Evolutionary conservation across 2,329 filamentous ascomycete species (phyloP), one percentile per base, ranked within the genome.

Genomic region (Fusarium penzigii): DNA sequence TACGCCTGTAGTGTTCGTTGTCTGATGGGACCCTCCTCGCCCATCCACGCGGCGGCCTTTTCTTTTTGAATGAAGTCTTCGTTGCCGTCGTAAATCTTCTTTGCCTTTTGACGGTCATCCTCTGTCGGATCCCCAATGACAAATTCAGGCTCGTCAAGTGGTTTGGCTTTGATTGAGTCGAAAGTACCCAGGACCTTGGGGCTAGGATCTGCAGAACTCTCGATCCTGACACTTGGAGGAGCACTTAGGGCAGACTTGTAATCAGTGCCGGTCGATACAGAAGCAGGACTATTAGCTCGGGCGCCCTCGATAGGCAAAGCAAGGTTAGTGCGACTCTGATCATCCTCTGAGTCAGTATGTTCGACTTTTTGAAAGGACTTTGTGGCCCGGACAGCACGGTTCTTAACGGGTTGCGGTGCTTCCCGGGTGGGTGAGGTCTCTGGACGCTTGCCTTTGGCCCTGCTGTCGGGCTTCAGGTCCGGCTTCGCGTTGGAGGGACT

Each of bases 31-130:
- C 83, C 83, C 56, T 87, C 84, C 63, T 94, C 90, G 62, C 94
- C 94, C 72, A 97, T 86, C 86, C 91, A 95, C 29, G 91, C 83
- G 25, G 92, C 92, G 14, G 92, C 91, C 67, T 88, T 87, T 32
- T 88, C 85, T 65, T 90, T 92, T 39, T 81, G 80, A 17, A 94
- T 86, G 53, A 92, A 88, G 46, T 90, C 86, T 66, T 96, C 92
- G 54, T 87, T 84, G 39, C 92, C 92, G 51, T 93, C 87, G 68
- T 84, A 97, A 39, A 99, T 91, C 65, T 86, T 87, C 62, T 86
- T 82, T 1, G 93, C 94, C 68, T 89, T 90, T 60, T 88, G 83
- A 17, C 82, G 80, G 62, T 96, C 92, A 51, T 89, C 85, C 38
- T 85, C 82, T 1, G 83, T 81, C 8, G 82, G 82, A 20, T 84